Percentiles rank a stretch among this genome's conserved stretches.
Evolutionary conservation across 805 yeast species (phyloP).

Genomic region (Nakazawaea pomicola): DNA sequence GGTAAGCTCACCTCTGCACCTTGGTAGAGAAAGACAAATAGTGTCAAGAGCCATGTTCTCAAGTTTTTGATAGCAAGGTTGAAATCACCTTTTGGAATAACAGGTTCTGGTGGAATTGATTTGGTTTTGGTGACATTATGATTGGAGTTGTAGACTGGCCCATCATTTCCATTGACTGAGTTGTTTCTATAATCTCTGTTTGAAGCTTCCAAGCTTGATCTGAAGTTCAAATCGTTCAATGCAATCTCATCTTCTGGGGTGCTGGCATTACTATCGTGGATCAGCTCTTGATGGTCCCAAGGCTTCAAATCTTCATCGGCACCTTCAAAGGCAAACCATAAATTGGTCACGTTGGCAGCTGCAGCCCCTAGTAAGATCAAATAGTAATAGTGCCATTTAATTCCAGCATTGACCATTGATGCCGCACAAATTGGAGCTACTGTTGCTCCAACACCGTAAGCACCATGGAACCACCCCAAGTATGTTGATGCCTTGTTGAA

Average conservation of each 20-base stretch:
- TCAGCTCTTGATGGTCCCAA: slow-evolving; percentile 26
- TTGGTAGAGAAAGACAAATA: slow-evolving; percentile 54
- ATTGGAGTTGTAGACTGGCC: background rate
- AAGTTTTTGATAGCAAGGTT: slow-evolving; percentile 33
- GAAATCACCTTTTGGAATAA: slow-evolving; percentile 25
- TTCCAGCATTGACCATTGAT: slow-evolving; percentile 41
- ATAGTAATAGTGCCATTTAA: slow-evolving; percentile 51
- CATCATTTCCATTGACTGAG: background rate
- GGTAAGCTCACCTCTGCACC: slow-evolving; percentile 69
- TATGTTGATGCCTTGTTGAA: slow-evolving; percentile 50
- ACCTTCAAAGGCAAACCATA: slow-evolving; percentile 40
- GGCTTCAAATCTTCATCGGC: slow-evolving; percentile 41
- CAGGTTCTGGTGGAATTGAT: slow-evolving; percentile 15
- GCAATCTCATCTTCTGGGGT: slow-evolving; percentile 14
- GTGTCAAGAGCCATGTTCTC: slow-evolving; percentile 43
- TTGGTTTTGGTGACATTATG: background rate
- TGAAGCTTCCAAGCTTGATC: slow-evolving; percentile 4
- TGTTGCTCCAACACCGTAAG: slow-evolving; percentile 71
- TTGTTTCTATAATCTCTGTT: slow-evolving; percentile 1
- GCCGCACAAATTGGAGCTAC: slow-evolving; percentile 64
- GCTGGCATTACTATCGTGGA: slow-evolving; percentile 5
- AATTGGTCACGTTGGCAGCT: slow-evolving; percentile 27
- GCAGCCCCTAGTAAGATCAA: slow-evolving; percentile 41
- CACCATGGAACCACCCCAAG: slow-evolving; percentile 61
- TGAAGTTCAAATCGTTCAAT: slow-evolving; percentile 15